Base-by-base conservation (phyloP, 2,329 filamentous ascomycete species). In the Calycina herbarum region DNA sequence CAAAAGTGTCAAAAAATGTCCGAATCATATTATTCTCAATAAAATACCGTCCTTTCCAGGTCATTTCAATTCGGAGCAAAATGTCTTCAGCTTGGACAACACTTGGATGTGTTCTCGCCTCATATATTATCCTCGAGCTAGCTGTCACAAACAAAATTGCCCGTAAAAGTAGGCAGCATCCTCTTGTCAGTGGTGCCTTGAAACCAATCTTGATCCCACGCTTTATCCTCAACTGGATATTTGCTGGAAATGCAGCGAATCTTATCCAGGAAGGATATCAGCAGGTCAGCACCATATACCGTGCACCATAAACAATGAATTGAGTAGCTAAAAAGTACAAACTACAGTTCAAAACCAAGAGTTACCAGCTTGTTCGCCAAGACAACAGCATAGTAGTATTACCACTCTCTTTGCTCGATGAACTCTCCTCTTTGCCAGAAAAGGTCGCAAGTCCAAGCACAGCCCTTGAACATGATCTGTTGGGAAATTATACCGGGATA, bases 401-500 rank as follows among this genome's bases (percentile, higher is more conserved):
- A 5, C 42, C 42, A n/a, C 15, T n/a, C 15, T 45, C 42, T 45
- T 17, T n/a, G 6, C 15, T 45, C 15, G n/a, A 17, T 6, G 42
- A 45, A n/a, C 42, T 45, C 17, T 17, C 42, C 17, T 45, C 42
- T 45, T 45, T 45, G n/a, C 42, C 42, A 7, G n/a, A 45, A n/a
- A 6, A 45, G 42, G n/a, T n/a, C 15, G 42, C 42, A 45, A 45
- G n/a, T 45, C 15, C 15, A 45, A 17, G 17, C 20, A 5, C n/a
- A 7, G 42, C 42, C 17, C n/a, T n/a, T 17, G 42, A 45, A n/a
- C 42, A n/a, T 11, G 45, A 56, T 54, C 27, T 62, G 2, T 17
- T 54, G 27, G 60, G 24, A 17, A 42, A 42, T 31, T 62, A 29
- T 17, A 62, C 60, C n/a, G 60, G 42, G 17, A 24, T 62, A 24